Evolutionary conservation across 176 grass and related monocot genomes (phyloP), one percentile per base, ranked within the genome.

Genomic region (Aechmea fasciata): DNA sequence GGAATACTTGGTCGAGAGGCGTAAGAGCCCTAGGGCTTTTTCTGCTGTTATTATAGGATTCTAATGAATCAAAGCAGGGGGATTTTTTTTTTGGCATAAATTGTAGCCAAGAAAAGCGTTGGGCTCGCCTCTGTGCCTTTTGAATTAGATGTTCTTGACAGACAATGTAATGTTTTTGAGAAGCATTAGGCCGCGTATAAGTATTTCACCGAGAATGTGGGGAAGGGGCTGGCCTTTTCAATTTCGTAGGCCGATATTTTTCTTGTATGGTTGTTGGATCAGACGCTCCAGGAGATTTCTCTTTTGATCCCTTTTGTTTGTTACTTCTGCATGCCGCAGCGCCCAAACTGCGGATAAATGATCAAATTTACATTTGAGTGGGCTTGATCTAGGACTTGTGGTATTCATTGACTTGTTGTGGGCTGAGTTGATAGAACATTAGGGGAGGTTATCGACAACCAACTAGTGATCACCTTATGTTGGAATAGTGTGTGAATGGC

Each of bases 1-100:
- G 33, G 55, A 18, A 61, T 18, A 61, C 55, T 61, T 61, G 55
- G 55, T 61, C 55, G 7, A 10, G 10, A 61, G n/a, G 55, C 55
- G 20, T 61, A 19, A 18, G 55, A 18, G 55, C 55, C 55, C 17
- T 61, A 9, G 54, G 13, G 9, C 19, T 59, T 59, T 13, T 57
- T 19, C 6, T n/a, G 15, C 7, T 10, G 1, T 19, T 9, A 17
- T 9, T 59, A n/a, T 19, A 17, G 14, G 55, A 61, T 18, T 61
- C 55, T 61, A 66, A 77, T 59, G 73, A 24, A 53, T 77, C 67
- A 24, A 71, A 79, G 68, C 51, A 52, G 22, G 81, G 84, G 72
- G 80, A 79, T 52, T 72, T 81, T 73, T 73, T 51, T 69, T 70
- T 66, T 65, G 48, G 68, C 52, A 73, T 78, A 83, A 13, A 76